Conservation (phyloP, 2,329 filamentous ascomycete genomes). For the Calonectria leucothoes region DNA sequence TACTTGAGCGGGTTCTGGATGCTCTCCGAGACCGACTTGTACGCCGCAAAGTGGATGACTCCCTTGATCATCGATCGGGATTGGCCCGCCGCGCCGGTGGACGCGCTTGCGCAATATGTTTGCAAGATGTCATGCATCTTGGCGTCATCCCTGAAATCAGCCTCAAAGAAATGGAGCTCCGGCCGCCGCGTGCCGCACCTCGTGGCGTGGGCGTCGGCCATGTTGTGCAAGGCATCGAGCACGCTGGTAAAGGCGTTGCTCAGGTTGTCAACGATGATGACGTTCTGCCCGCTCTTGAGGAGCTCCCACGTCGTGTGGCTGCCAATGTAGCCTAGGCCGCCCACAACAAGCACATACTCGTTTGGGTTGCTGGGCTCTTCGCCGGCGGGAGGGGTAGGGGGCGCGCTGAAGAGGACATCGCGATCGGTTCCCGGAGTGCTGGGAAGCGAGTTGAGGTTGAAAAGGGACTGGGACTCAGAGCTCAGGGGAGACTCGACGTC, state of each 20-base stretch:
- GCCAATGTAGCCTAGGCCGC: constrained; percentile 66
- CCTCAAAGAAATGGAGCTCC: constrained; percentile 48
- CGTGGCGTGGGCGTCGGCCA: constrained; percentile 1
- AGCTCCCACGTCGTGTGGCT: constrained; percentile 66
- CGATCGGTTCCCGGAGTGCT: constrained; percentile 21
- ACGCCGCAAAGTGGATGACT: constrained; percentile 77
- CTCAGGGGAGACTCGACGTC: not conserved
- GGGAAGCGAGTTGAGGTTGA: constrained; percentile 3
- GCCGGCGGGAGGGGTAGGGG: constrained; percentile 14
- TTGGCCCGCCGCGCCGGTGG: no score
- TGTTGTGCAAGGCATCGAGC: constrained; percentile 46
- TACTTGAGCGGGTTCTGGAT: constrained; percentile 70
- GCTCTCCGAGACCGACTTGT: constrained; percentile 74
- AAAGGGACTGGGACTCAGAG: not conserved
- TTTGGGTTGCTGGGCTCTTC: constrained; percentile 14
- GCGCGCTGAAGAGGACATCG: constrained; percentile 15
- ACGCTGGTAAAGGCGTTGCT: constrained; percentile 53
- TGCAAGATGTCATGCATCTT: constrained; percentile 49
- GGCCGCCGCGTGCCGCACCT: constrained; percentile 37
- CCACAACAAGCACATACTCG: constrained; percentile 58
- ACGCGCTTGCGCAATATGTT: constrained; percentile 42
- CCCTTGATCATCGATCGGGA: constrained; percentile 47
- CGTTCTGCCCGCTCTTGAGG: constrained; percentile 65
- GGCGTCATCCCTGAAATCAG: constrained; percentile 49
- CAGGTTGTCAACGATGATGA: constrained; percentile 59